Base-by-base conservation (phyloP, 2,329 filamentous ascomycete genomes). In the Hypoxylon sp. region DNA sequence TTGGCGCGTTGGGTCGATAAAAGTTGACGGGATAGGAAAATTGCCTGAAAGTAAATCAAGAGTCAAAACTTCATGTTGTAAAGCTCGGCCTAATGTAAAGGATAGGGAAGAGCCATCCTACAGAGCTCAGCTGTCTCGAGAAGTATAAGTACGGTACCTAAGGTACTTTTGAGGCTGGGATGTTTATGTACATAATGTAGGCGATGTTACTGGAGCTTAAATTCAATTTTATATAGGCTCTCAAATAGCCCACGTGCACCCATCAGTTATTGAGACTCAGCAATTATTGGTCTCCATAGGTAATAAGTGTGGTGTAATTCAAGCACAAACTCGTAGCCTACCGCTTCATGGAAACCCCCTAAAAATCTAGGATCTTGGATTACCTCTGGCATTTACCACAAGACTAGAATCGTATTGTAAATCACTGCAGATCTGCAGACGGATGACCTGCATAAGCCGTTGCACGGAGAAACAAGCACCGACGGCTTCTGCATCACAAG, bases 381-480 rank as follows among this genome's bases (percentile, higher is more conserved):
- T 38, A 44, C 51, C 40, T n/a, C n/a, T 48, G 22, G 44, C 22
- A 55, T 36, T 58, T 62, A 36, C 52, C 49, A 56, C 8, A 44
- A 42, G 22, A 48, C 22, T 48, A 61, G 20, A 38, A 59, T 54
- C 40, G 28, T 52, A 52, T 51, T 33, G 24, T 46, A 64, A 48
- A 42, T 54, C 50, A 48, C 53, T 59, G 53, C 11, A 62, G 55
- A 61, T 61, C 58, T 40, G 49, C 33, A 45, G 58, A 54, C 40
- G 55, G 66, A 46, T 54, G 62, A 65, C 56, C 64, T 63, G 50
- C 64, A 69, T 61, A 55, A 53, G 48, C 53, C 61, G 48, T 49
- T n/a, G 56, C 40, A 52, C 54, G 59, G 52, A 67, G 33, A 46
- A 56, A 44, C 33, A 58, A 59, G 57, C 38, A 62, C 44, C 56